These are phyloP conservation scores for Cladosporium sp. DNA, from an alignment of 2,329 filamentous ascomycete genomes.

Conservation along the genomic window DNA sequence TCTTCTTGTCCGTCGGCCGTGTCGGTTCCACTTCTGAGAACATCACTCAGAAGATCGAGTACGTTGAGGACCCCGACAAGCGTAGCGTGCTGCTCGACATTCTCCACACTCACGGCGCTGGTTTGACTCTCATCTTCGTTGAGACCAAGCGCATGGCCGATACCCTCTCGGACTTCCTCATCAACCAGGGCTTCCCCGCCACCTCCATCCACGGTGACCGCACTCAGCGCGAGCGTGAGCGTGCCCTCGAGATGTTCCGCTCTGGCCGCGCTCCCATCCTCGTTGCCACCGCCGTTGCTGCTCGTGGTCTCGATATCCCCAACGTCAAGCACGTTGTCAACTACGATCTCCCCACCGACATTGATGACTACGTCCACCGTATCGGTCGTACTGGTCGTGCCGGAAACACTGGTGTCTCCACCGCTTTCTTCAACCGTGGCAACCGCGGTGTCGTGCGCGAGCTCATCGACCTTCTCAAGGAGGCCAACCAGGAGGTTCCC, in stretches of 20 bases:
- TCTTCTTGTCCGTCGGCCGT: constrained; percentile 97
- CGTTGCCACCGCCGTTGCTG: constrained; percentile 94
- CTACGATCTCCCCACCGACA: constrained; percentile 98
- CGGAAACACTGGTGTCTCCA: constrained; percentile 96
- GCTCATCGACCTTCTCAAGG: constrained; percentile 94
- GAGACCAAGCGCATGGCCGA: constrained; percentile 99
- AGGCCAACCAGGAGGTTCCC: constrained; percentile 96
- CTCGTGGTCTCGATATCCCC: constrained; percentile 83
- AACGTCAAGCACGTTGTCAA: constrained; percentile 98
- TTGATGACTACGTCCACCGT: constrained; percentile 97
- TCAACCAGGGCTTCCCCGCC: constrained; percentile 97
- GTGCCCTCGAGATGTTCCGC: constrained; percentile 95
- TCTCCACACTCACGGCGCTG: constrained; percentile 84
- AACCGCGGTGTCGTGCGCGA: constrained; percentile 98
- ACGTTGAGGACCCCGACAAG: constrained; percentile 96
- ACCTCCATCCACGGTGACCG: constrained; percentile 98
- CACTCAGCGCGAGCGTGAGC: constrained; percentile 97
- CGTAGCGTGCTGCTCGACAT: constrained; percentile 96
- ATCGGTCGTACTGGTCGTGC: constrained; percentile 99
- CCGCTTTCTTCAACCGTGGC: constrained; percentile 99
- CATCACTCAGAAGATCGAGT: constrained; percentile 98
- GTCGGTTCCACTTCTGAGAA: constrained; percentile 99
- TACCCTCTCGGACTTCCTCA: constrained; percentile 93
- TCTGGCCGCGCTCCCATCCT: constrained; percentile 93
- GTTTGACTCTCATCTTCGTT: constrained; percentile 94